Base-by-base conservation (phyloP, 768 basidiomycete genomes). In the Pisolithus sp. region DNA sequence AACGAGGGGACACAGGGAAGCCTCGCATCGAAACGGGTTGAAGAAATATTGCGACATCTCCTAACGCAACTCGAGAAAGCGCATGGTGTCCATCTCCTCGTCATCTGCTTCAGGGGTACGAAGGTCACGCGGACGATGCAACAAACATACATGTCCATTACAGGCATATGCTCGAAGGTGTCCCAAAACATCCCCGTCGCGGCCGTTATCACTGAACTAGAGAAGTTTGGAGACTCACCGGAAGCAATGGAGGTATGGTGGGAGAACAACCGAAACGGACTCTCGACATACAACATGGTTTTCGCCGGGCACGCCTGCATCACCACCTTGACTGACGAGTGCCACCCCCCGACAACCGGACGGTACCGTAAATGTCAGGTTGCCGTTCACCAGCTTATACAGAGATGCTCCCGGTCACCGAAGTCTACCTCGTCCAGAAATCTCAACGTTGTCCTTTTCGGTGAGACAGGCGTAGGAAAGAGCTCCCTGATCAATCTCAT, bases 291-390 rank as follows among this genome's bases (percentile, higher is more conserved):
- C 48, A 55, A 53, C n/a, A 76, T 76, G 60, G 3, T 26, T 9
- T 73, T 72, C 24, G 54, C 60, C 6, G 68, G 59, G 2, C 66
- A 71, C 18, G 71, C 68, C 13, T 76, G 75, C 51, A 62, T 75
- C 53, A 73, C 73, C 3, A 66, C 71, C 4, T 38, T 65, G 13
- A 40, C 51, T 17, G 62, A 64, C 37, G 17, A 48, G 42, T 60
- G 58, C 28, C 51, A 61, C 49, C 62, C 62, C 4, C 49, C 49
- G n/a, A 18, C 57, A n/a, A 50, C 51, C 18, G 56, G 62, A 7
- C 62, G 62, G 46, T 57, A 52, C 48, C 53, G 39, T n/a, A 17
- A 41, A 15, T 63, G 62, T 41, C 62, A 48, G 49, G 40, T 36
- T 3, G 59, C 57, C 49, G 54, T 52, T 24, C 62, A 57, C 47